These are phyloP conservation scores for Lachnellula suecica DNA, from an alignment of 2,329 filamentous ascomycete genomes.

Conservation along the genomic window DNA sequence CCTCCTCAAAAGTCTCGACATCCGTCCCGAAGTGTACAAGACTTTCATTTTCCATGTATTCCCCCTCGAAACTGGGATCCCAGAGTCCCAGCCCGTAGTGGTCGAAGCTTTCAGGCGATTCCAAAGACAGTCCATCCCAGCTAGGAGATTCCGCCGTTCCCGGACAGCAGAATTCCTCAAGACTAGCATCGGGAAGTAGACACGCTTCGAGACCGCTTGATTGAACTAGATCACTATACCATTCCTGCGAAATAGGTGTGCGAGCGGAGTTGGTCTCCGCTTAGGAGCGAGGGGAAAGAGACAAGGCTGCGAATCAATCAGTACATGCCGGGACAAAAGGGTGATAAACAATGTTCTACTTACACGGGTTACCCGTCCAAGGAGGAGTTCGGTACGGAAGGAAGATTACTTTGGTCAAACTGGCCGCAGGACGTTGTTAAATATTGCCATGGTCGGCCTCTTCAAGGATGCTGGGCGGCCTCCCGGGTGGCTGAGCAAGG, in stretches of 20 bases:
- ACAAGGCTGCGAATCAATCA: too few species aligned
- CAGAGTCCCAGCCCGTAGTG: constrained; percentile 6
- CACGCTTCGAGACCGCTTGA: constrained; percentile 9
- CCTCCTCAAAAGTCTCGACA: too few species aligned
- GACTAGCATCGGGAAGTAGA: neutral
- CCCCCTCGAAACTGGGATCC: constrained; percentile 3
- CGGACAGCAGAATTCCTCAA: constrained; percentile 8
- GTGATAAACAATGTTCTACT: too few species aligned
- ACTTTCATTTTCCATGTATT: constrained; percentile 1
- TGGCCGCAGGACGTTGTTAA: too few species aligned
- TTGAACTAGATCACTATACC: constrained; percentile 12
- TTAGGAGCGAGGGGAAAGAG: neutral
- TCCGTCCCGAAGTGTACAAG: too few species aligned
- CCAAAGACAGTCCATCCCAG: constrained; percentile 6
- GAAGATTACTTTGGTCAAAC: too few species aligned
- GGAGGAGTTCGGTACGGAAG: too few species aligned
- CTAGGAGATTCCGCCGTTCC: constrained; percentile 10
- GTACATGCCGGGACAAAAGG: too few species aligned
- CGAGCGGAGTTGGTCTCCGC: constrained; percentile 5
- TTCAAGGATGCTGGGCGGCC: too few species aligned
- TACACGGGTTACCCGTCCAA: too few species aligned
- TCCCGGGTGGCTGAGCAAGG: too few species aligned
- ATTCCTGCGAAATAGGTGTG: constrained; percentile 1
- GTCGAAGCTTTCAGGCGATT: constrained; percentile 8
- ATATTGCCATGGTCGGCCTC: too few species aligned